Percentiles rank a stretch among this genome's conserved stretches.
Conservation (phyloP, 108 stramenopile species). For the Fragilaria crotonensis region DNA sequence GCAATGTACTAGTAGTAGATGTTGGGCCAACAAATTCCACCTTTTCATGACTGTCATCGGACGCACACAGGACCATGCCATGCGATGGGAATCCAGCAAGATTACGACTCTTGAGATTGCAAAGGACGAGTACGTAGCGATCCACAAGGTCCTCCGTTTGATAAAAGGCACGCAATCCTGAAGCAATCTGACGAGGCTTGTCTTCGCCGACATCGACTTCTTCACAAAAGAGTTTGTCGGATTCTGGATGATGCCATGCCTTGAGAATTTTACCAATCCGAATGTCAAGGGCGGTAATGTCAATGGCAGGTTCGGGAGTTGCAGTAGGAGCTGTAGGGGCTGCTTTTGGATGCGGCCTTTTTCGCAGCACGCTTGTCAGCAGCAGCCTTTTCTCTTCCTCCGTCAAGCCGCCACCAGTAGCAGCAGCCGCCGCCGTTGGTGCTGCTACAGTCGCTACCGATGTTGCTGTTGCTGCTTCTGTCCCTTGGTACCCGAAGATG, state of each 20-base stretch:
- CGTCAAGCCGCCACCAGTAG: constrained; percentile 19
- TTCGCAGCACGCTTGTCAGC: constrained; percentile 32
- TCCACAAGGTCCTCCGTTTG: constrained; percentile 71
- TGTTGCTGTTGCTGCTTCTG: constrained; percentile 5
- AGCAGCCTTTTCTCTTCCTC: constrained; percentile 45
- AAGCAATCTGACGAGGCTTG: constrained; percentile 83
- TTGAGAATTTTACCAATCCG: constrained; percentile 89
- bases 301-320: constrained; percentile 19
- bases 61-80: too few species aligned
- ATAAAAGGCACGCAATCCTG: constrained; percentile 91
- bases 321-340: constrained; percentile 10
- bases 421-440: constrained; percentile 4
- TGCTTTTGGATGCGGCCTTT: constrained; percentile 13
- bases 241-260: constrained; percentile 91
- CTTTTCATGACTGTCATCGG: constrained; percentile 63
- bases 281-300: constrained; percentile 81
- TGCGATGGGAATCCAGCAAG: constrained; percentile 86
- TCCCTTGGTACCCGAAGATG: too few species aligned
- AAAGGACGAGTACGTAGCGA: constrained; percentile 84
- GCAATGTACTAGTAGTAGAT: constrained; percentile 45
- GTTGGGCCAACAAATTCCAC: constrained; percentile 84
- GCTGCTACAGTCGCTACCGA: constrained; percentile 9
- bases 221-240: too few species aligned
- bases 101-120: constrained; percentile 90
- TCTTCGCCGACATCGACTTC: constrained; percentile 92